Evolutionary conservation across 768 basidiomycete genomes (phyloP), one percentile per base, ranked within the genome.

Genomic region (Mycena galopus): DNA sequence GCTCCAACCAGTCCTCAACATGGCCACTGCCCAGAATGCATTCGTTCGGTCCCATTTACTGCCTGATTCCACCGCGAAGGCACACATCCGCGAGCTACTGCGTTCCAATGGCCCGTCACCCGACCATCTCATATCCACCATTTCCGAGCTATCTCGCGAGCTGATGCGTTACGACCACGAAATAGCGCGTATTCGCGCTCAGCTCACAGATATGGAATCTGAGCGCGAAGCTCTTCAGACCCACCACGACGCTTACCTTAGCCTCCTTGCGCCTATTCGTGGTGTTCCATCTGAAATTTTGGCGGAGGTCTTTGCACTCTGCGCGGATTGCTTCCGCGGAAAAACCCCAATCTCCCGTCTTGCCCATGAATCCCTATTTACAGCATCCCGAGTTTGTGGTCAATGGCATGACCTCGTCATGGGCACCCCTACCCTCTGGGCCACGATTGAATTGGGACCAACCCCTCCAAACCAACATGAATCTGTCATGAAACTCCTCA

Each of bases 371-470:
- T 57, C 66, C 35, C 66, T 67, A 14, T 67, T 67, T 59, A 57
- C 66, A 35, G 44, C 59, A 57, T 47, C 42, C 44, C 66, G 47
- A 29, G 66, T 67, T 29, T 67, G 66, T 58, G 66, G 57, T 32
- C 42, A 57, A 32, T 67, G 66, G 66, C 57, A 67, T 29, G 57
- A 44, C 57, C 59, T 59, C 57, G 66, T 67, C 42, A 67, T 67
- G 57, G 56, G 66, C 30, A 67, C 56, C 42, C n/a, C 66, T 57
- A 44, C 53, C 35, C 65, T 66, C 29, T 66, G 65, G 65, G 58
- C 55, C 56, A 57, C 65, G 55, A 66, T 66, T 57, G 66, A 67
- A n/a, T n/a, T n/a, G n/a, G n/a, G n/a, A n/a, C n/a, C n/a, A n/a
- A n/a, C n/a, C n/a, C n/a, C n/a, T n/a, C n/a, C n/a, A n/a, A n/a